Conservation (phyloP, 345 rosid genomes). For the Clarkia xantiana region DNA sequence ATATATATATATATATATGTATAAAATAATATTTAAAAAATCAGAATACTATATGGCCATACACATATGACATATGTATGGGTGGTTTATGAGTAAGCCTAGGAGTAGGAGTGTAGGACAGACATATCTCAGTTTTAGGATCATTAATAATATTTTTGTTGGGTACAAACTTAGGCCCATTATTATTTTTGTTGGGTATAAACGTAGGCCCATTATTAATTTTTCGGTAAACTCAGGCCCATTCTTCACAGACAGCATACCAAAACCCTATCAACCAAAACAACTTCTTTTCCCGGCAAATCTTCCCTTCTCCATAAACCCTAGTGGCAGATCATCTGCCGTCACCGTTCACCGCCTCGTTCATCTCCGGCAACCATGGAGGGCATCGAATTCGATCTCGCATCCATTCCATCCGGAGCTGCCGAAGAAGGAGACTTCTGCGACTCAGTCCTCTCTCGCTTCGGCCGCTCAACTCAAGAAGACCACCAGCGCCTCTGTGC, state of each 20-base stretch:
- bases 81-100: too few relatives aligned
- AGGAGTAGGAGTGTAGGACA: too few relatives aligned
- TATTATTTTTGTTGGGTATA: too few relatives aligned
- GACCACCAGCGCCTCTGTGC: slow-evolving; percentile 55
- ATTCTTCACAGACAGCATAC: neutral
- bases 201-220: too few relatives aligned
- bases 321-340: neutral
- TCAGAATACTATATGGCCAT: too few relatives aligned
- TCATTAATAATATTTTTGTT: too few relatives aligned
- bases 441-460: slow-evolving; percentile 36
- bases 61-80: too few relatives aligned
- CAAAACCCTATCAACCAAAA: neutral
- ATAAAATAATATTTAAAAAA: too few relatives aligned
- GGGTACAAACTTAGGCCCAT: too few relatives aligned
- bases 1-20: too few relatives aligned
- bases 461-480: slow-evolving; percentile 33
- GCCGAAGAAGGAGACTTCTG: slow-evolving; percentile 30
- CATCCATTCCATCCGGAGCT: neutral
- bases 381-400: slow-evolving; percentile 20
- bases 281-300: neutral
- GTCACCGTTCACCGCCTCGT: neutral
- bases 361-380: slow-evolving; percentile 12
- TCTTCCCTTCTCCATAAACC: neutral
- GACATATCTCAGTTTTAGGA: too few relatives aligned
- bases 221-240: too few relatives aligned